phyloP scores from a whole-genome alignment of 805 yeast species.

The Candida loeiensis region DNA sequence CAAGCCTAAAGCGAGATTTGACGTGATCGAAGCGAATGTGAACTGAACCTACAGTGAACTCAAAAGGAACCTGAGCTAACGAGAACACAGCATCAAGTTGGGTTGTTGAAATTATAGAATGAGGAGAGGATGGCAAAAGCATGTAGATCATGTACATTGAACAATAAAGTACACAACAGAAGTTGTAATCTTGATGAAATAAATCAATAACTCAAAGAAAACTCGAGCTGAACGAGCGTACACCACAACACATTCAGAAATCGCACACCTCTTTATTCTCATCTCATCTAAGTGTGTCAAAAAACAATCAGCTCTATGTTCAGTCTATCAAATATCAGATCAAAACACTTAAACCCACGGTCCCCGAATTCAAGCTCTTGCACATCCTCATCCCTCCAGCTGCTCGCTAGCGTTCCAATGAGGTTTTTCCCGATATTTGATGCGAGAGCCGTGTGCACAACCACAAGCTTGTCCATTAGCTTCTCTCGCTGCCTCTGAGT shows the following conservation, averaged over 20 bases:
- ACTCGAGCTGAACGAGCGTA: too few relatives aligned
- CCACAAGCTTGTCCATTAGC: conserved; percentile 2
- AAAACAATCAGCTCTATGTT: conserved; percentile 11
- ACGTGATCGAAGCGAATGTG: too few relatives aligned
- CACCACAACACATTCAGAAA: too few relatives aligned
- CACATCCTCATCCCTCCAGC: conserved; percentile 11
- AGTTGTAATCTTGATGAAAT: too few relatives aligned
- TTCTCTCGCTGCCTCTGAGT: conserved; percentile 4
- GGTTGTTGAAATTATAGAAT: too few relatives aligned
- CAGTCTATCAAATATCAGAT: conserved; percentile 12
- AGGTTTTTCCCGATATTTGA: conserved; percentile 12
- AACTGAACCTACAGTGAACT: too few relatives aligned
- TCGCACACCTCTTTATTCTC: too few relatives aligned
- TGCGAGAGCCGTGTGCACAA: conserved; percentile 4
- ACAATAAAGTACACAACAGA: too few relatives aligned
- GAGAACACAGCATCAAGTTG: too few relatives aligned
- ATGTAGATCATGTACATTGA: too few relatives aligned
- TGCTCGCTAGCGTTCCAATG: conserved; percentile 5
- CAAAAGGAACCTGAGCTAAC: too few relatives aligned
- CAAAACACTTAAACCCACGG: conserved; percentile 13
- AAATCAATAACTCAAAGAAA: too few relatives aligned
- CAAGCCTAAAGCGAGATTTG: not conserved
- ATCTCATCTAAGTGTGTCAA: not conserved
- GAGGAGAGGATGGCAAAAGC: not conserved
- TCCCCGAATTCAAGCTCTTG: conserved; percentile 9